Percentiles rank a stretch among this genome's conserved stretches.
These are phyloP conservation scores for Adenanthera pavonina DNA, from an alignment of 306 rosid genomes.

Conservation along the genomic window DNA sequence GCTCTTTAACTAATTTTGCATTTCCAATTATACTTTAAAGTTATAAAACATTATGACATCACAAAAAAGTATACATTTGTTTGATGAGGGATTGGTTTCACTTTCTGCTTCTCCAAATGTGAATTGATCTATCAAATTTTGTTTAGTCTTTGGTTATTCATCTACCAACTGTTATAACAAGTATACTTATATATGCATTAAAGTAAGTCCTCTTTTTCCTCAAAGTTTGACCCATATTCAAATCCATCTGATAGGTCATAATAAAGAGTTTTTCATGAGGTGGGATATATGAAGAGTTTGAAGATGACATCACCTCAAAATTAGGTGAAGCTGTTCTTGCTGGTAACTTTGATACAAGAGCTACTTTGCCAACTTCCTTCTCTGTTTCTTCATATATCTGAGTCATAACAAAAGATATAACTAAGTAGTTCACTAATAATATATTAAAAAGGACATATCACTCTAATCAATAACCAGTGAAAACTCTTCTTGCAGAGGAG, in stretches of 20 bases:
- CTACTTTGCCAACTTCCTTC: background rate
- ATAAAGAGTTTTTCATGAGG: too few species aligned
- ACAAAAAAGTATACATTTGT: background rate
- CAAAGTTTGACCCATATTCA: too few species aligned
- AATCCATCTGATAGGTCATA: too few species aligned
- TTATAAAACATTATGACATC: background rate
- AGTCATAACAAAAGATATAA: background rate
- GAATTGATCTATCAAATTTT: too few species aligned
- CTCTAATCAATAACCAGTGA: background rate
- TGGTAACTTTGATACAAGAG: background rate
- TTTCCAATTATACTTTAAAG: background rate
- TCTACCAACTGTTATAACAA: background rate
- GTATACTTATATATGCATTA: too few species aligned
- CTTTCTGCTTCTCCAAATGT: too few species aligned
- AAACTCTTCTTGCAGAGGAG: background rate
- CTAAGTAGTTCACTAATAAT: background rate
- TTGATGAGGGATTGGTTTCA: too few species aligned
- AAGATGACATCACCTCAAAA: too few species aligned
- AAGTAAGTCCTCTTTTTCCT: too few species aligned
- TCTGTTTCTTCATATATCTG: background rate
- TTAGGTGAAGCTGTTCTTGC: too few species aligned
- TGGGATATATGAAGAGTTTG: too few species aligned
- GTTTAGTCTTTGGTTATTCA: background rate
- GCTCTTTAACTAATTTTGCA: too few species aligned
- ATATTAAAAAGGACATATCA: background rate